Evolutionary conservation across 2,329 filamentous ascomycete species (phyloP).

Genomic region (Penicillium sclerotiorum): DNA sequence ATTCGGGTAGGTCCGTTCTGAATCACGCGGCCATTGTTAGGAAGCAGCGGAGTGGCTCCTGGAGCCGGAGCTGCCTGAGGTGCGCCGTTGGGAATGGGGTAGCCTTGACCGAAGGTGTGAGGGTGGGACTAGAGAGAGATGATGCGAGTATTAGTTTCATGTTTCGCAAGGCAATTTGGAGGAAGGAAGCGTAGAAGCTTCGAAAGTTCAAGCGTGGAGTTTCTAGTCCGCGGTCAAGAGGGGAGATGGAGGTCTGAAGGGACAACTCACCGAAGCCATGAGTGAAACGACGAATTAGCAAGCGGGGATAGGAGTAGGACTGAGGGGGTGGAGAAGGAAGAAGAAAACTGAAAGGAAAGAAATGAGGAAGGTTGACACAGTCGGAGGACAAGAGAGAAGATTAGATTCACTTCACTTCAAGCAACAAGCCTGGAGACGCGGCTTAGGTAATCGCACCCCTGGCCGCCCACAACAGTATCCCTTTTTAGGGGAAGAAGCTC

Average conservation of each 20-base stretch:
- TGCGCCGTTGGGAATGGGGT: slow-evolving; percentile 51
- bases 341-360: slow-evolving; percentile 7
- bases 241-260: slow-evolving; percentile 13
- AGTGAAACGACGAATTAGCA: slow-evolving; percentile 15
- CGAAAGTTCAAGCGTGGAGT: slow-evolving; percentile 18
- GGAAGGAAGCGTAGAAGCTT: slow-evolving; percentile 14
- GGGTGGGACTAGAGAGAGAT: slow-evolving; percentile 42
- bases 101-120: slow-evolving; percentile 48
- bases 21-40: slow-evolving; percentile 54
- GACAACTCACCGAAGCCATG: slow-evolving; percentile 53
- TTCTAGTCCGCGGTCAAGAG: slow-evolving; percentile 17
- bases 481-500: neutral
- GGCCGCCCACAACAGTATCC: slow-evolving; percentile 7
- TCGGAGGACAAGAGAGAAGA: slow-evolving; percentile 24
- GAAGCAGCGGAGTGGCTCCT: slow-evolving; percentile 51
- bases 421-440: slow-evolving; percentile 21
- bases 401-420: slow-evolving; percentile 23
- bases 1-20: slow-evolving; percentile 52
- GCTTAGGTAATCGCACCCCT: slow-evolving; percentile 28
- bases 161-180: neutral
- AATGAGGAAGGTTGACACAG: slow-evolving; percentile 3
- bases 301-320: neutral
- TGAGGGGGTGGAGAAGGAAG: slow-evolving; percentile 13
- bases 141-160: slow-evolving; percentile 25
- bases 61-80: slow-evolving; percentile 44